phyloP scores from a whole-genome alignment of 139 green algal genomes.

The Gonium pectorale region DNA sequence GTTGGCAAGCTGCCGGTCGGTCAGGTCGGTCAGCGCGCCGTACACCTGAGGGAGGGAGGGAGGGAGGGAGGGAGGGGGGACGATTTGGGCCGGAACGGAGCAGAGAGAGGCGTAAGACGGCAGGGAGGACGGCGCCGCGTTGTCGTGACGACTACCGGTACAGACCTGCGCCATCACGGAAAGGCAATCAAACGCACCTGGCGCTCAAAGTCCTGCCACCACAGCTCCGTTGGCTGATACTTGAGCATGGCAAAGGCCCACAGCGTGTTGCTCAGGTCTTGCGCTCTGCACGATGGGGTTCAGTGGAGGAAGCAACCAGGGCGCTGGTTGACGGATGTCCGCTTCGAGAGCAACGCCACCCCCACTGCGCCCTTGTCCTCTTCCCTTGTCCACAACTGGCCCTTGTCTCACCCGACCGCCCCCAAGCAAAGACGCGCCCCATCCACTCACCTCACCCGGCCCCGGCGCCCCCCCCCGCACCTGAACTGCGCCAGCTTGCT shows the following conservation, averaged over 20 bases:
- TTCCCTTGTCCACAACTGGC: no score
- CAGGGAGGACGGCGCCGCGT: no score
- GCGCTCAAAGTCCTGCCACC: conserved; percentile 61
- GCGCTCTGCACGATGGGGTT: conserved; percentile 51
- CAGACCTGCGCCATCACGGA: background rate
- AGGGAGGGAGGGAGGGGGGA: background rate
- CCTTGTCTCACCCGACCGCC: no score
- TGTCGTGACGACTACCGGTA: background rate
- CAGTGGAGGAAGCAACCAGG: no score
- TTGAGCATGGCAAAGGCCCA: conserved; percentile 61
- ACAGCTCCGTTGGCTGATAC: conserved; percentile 53
- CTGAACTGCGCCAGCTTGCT: conserved; percentile 46
- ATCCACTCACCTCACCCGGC: no score
- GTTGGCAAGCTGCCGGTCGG: conserved; percentile 58
- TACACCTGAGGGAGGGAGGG: conserved; percentile 40
- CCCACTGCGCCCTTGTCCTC: no score
- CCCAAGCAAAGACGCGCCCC: no score
- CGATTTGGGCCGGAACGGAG: no score
- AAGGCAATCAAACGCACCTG: conserved; percentile 39
- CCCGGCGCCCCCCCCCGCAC: no score
- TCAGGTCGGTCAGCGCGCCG: conserved; percentile 53
- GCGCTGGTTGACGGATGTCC: no score
- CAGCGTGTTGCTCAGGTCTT: conserved; percentile 63
- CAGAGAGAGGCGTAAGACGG: no score
- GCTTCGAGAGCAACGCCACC: no score